Base-by-base conservation (phyloP, 2,329 filamentous ascomycete species). In the Elsinoe ampelina region DNA sequence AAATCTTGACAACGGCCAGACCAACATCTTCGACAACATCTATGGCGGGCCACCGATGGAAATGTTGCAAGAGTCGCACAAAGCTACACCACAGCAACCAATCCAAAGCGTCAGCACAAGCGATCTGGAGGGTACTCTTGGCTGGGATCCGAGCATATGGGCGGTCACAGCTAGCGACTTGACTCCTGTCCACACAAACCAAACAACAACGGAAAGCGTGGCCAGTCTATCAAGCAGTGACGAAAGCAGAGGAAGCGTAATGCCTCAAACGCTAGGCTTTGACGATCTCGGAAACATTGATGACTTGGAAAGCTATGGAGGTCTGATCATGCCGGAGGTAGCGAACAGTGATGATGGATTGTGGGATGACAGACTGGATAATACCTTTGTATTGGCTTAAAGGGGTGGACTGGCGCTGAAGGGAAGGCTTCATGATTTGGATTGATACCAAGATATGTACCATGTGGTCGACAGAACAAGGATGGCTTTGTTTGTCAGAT, bases 1-100 rank as follows among this genome's bases (percentile, higher is more conserved):
- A 3, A 85, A 85, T 19, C 83, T 95, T 68, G 89, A 95, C 63
- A 84, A 84, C 35, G 88, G 88, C 0, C 80, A 85, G 61, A 82
- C 84, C 55, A 95, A 92, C 66, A 85, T 95, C n/a, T 93, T 89
- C 69, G 85, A 89, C 66, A 85, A 84, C 39, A 89, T 89, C 57
- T 90, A 90, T 63, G 87, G 86, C 36, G 86, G 86, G 0, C 77
- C 79, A 8, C 76, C 75, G 6, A 70, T 71, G 39, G 67, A 71
- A 20, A 63, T 70, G 74, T 60, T 73, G 3, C 68, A 57, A 60
- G 57, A 61, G 66, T 32, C 60, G 32, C 59, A 39, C 6, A 52
- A 52, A 11, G 17, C n/a, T 7, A 15, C 17, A 13, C 48, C 36
- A 19, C 17, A 17, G 2, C 48, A 34, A 26, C 15, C 13, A 13